Percentiles rank a stretch among this genome's conserved stretches.
These are phyloP conservation scores for Senecio squalidus DNA, from an alignment of 140 eudicot species.

Conservation along the genomic window DNA sequence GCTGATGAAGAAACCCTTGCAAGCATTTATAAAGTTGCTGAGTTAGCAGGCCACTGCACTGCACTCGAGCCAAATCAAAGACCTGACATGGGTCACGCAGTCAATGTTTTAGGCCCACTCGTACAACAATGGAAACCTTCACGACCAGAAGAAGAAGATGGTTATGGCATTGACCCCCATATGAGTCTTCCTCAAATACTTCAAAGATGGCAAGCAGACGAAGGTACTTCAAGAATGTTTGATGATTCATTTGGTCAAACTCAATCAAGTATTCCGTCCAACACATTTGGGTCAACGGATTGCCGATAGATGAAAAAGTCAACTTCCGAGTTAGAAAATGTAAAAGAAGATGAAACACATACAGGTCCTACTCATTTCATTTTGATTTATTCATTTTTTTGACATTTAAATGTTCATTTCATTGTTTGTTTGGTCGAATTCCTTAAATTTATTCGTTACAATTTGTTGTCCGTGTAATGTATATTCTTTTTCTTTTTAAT, in stretches of 20 bases:
- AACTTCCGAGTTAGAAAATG: neutral
- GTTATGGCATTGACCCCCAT: slow-evolving; percentile 34
- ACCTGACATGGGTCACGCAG: slow-evolving; percentile 88
- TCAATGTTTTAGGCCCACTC: slow-evolving; percentile 61
- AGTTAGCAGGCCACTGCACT: slow-evolving; percentile 81
- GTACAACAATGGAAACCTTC: slow-evolving; percentile 72
- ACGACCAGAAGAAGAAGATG: slow-evolving; percentile 35
- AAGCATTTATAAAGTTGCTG: slow-evolving; percentile 70
- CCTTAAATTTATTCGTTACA: neutral
- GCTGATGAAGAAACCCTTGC: slow-evolving; percentile 47
- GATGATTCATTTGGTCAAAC: slow-evolving; percentile 48
- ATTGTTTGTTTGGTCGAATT: slow-evolving; percentile 20
- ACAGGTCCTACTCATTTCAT: neutral
- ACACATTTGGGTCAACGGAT: slow-evolving; percentile 49
- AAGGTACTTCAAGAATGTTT: slow-evolving; percentile 51
- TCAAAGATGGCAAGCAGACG: slow-evolving; percentile 36
- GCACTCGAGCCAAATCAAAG: slow-evolving; percentile 62
- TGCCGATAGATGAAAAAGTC: slow-evolving; percentile 37
- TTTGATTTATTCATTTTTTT: slow-evolving; percentile 30
- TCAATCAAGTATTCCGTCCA: slow-evolving; percentile 61
- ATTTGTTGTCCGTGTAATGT: slow-evolving; percentile 13
- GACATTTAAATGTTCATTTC: neutral
- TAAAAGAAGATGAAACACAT: neutral
- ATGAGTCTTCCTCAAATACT: slow-evolving; percentile 37
- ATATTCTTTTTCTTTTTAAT: neutral